These are phyloP conservation scores for Pichia sp. DNA, from an alignment of 1,139 yeast species.

Conservation along the genomic window DNA sequence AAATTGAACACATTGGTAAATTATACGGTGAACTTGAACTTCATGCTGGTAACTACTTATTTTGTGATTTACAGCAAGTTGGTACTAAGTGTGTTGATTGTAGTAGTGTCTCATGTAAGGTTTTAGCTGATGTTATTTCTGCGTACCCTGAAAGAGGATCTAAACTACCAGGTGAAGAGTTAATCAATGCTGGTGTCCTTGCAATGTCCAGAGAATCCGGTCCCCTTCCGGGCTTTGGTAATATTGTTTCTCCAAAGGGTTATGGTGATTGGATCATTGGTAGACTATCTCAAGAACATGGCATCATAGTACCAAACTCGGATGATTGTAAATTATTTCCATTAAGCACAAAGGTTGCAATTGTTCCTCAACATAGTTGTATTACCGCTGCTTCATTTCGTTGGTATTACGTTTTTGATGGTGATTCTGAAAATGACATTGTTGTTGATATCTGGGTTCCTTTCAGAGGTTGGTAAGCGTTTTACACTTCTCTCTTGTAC, in stretches of 20 bases:
- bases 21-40: slow-evolving; percentile 49
- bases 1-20: slow-evolving; percentile 20
- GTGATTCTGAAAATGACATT: slow-evolving; percentile 26
- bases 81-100: slow-evolving; percentile 53
- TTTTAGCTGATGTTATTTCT: slow-evolving; percentile 61
- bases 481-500: background rate
- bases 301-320: slow-evolving; percentile 41
- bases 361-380: slow-evolving; percentile 71
- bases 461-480: slow-evolving; percentile 43
- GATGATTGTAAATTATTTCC: slow-evolving; percentile 37
- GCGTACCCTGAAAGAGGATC: slow-evolving; percentile 49
- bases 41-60: slow-evolving; percentile 75
- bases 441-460: slow-evolving; percentile 71
- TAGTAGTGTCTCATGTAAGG: slow-evolving; percentile 48
- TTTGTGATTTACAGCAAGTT: slow-evolving; percentile 70
- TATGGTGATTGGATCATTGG: slow-evolving; percentile 50
- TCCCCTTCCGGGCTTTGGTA: slow-evolving; percentile 43
- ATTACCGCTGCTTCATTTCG: slow-evolving; percentile 63
- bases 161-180: slow-evolving; percentile 45
- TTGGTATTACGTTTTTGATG: slow-evolving; percentile 47
- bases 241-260: slow-evolving; percentile 32
- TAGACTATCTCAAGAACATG: slow-evolving; percentile 61
- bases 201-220: slow-evolving; percentile 63
- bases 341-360: slow-evolving; percentile 47
- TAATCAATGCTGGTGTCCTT: slow-evolving; percentile 69